Conservation (phyloP, 1,284 basidiomycete species). For the Sphaerobolus stellatus region DNA sequence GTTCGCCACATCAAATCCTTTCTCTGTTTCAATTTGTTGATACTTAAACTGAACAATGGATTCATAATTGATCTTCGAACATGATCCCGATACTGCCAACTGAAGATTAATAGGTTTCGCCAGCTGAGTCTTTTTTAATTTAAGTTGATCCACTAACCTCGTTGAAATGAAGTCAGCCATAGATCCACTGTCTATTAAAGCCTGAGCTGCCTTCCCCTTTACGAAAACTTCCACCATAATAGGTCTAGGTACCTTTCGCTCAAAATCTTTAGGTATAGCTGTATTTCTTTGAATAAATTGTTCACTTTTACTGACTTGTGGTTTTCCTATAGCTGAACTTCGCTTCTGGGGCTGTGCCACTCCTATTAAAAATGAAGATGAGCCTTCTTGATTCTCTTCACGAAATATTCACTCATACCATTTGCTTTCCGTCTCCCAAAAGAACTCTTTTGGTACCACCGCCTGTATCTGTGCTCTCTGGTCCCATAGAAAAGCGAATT, state of each 20-base stretch:
- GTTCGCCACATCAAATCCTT: conserved; percentile 32
- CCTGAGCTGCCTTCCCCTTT: not conserved
- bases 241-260: not conserved
- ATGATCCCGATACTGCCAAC: conserved; percentile 3
- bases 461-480: not conserved
- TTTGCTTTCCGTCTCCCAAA: not conserved
- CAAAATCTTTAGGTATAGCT: not conserved
- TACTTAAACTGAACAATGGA: not conserved
- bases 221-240: not conserved
- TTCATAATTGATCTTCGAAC: conserved; percentile 5
- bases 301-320: not conserved
- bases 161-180: conserved; percentile 11
- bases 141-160: conserved; percentile 11
- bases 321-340: not conserved
- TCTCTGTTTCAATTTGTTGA: conserved; percentile 7
- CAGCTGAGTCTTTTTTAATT: conserved; percentile 1
- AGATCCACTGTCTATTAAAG: not conserved
- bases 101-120: conserved; percentile 8
- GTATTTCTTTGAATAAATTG: not conserved
- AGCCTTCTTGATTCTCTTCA: not conserved
- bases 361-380: not conserved
- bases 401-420: not conserved
- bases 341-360: not conserved
- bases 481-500: not conserved
- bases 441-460: not conserved